Evolutionary conservation across 495 filamentous ascomycete species (phyloP).

Genomic region (Penicillium atrosanguineum): DNA sequence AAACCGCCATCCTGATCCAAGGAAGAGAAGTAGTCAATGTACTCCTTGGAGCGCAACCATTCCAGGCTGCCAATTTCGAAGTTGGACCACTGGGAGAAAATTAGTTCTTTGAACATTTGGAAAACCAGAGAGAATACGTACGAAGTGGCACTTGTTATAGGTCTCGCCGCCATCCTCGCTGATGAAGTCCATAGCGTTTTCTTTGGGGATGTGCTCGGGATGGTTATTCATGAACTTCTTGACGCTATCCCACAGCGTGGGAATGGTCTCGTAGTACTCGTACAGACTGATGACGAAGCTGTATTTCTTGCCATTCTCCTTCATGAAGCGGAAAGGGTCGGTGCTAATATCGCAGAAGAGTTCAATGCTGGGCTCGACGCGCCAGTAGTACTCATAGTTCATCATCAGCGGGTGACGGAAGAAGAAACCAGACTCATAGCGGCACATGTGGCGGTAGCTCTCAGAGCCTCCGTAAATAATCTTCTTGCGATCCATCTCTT

Average conservation of each 20-base stretch:
- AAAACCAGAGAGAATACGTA: conserved; percentile 45
- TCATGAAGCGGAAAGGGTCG: conserved; percentile 85
- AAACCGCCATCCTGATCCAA: conserved; percentile 83
- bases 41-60: conserved; percentile 77
- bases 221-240: conserved; percentile 87
- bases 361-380: conserved; percentile 85
- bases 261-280: conserved; percentile 95
- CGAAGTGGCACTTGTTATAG: conserved; percentile 97
- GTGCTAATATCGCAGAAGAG: conserved; percentile 82
- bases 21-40: conserved; percentile 75
- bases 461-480: conserved; percentile 95
- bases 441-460: conserved; percentile 92
- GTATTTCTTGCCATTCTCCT: conserved; percentile 86
- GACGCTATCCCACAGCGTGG: conserved; percentile 88
- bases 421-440: conserved; percentile 91
- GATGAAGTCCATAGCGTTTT: conserved; percentile 86
- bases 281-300: conserved; percentile 87
- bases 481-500: conserved; percentile 80
- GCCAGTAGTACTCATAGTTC: conserved; percentile 92
- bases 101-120: conserved; percentile 1
- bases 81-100: conserved; percentile 71
- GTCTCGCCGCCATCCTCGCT: conserved; percentile 85
- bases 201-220: conserved; percentile 80
- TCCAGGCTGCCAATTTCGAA: conserved; percentile 85
- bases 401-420: conserved; percentile 79